Evolutionary conservation across 73 alveolate species (phyloP), one percentile per base, ranked within the genome.

Genomic region (Paramecium sonneborni): DNA sequence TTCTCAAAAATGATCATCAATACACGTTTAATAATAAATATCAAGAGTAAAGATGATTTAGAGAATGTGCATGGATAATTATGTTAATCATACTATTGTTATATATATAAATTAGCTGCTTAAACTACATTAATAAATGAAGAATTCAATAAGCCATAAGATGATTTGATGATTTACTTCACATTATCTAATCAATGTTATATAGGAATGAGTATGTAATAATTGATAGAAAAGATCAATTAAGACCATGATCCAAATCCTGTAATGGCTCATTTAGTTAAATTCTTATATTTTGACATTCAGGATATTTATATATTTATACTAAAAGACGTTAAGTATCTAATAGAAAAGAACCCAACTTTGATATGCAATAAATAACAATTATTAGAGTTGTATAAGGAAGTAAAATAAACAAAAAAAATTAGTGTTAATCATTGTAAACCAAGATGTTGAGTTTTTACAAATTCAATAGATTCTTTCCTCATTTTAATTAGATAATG

Each of bases 321-420:
- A 20, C 74, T 79, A 0, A 79, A 79, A 44, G 90, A 79, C 18
- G 90, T 79, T 79, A 79, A 79, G 18, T 79, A 79, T 79, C 55
- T 79, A n/a, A 44, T 79, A 4, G 74, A 46, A 21, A 39, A 46
- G 55, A 46, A 44, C 21, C 90, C 69, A 1, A n/a, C n/a, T 24
- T 12, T 39, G n/a, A 46, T 43, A 41, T 14, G 35, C 46, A 43
- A 39, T 24, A 79, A 46, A 79, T 12, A 41, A 41, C 28, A 79
- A 79, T 48, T 79, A 21, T 26, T 43, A 20, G 90, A 79, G 44
- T 34, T 79, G 21, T 79, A 79, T 34, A 79, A 79, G 55, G 90
- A 79, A 46, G 90, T 79, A 79, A 23, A 38, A 24, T 74, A 30
- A 32, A 24, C 18, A 21, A n/a, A 41, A 26, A 79, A 79, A 79